These are phyloP conservation scores for Quercus rubra DNA, from an alignment of 306 rosid genomes.

Conservation along the genomic window DNA sequence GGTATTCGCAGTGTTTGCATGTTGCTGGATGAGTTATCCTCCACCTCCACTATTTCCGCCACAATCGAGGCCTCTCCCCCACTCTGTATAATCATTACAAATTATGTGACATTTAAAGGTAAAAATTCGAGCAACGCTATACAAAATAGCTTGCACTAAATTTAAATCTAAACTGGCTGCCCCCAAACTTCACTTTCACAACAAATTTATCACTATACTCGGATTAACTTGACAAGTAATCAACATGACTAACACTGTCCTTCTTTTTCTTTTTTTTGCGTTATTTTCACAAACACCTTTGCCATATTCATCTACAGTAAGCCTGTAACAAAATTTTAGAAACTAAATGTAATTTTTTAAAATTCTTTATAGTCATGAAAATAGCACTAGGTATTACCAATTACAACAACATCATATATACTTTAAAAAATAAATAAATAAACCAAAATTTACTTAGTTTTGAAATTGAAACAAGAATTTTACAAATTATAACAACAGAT, in stretches of 20 bases:
- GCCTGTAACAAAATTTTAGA: neutral
- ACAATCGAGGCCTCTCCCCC: conserved; percentile 88
- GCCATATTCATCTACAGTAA: neutral
- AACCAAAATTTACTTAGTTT: neutral
- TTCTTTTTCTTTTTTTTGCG: neutral
- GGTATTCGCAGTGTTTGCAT: conserved; percentile 77
- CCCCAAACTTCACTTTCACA: neutral
- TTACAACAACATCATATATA: neutral
- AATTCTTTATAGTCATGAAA: neutral
- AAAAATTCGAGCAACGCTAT: neutral
- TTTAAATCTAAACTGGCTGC: neutral
- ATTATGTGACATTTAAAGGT: neutral
- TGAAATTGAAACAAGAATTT: neutral
- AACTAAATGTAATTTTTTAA: neutral
- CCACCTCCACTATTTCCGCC: conserved; percentile 90
- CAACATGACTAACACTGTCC: neutral
- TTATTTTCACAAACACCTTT: neutral
- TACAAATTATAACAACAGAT: neutral
- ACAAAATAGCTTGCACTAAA: neutral
- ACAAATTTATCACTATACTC: neutral
- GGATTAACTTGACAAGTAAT: neutral
- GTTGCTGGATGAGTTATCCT: conserved; percentile 72
- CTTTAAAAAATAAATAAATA: neutral
- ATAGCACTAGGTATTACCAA: neutral
- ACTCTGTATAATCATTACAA: conserved; percentile 37